Conservation (phyloP, 164 flowering plant species). For the Echeveria elegans region DNA sequence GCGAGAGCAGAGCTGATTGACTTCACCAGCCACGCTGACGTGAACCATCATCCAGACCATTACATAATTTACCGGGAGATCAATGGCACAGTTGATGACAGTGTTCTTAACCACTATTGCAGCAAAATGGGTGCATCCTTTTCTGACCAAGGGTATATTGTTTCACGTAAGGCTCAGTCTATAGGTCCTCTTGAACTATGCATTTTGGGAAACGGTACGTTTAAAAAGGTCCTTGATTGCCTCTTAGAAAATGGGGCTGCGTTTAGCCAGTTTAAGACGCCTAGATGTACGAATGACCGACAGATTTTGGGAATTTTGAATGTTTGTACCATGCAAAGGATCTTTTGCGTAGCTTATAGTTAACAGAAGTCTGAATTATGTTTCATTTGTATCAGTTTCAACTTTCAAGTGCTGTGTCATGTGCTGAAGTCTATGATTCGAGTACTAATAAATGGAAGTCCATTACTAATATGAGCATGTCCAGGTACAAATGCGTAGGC, state of each 20-base stretch:
- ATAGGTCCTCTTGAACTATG: conserved; percentile 85
- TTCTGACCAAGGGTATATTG: conserved; percentile 70
- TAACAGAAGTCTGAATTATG: no score
- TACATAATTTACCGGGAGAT: conserved; percentile 86
- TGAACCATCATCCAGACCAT: conserved; percentile 54
- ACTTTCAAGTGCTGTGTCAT: no score
- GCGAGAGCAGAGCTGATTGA: conserved; percentile 68
- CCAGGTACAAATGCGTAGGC: conserved; percentile 51
- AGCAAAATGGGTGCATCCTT: conserved; percentile 64
- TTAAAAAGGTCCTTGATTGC: conserved; percentile 66
- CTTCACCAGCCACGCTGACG: conserved; percentile 74
- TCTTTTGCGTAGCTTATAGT: conserved; percentile 56
- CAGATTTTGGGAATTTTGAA: conserved; percentile 47
- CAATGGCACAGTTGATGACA: conserved; percentile 54
- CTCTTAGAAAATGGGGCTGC: conserved; percentile 62
- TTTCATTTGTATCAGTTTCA: no score
- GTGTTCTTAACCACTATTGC: conserved; percentile 50
- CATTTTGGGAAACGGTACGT: conserved; percentile 72
- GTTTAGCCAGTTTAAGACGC: conserved; percentile 87
- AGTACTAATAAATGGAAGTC: conserved; percentile 25
- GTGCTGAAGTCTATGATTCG: conserved; percentile 44
- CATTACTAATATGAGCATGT: conserved; percentile 33
- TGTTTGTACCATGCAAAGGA: conserved; percentile 36
- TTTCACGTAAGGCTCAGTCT: conserved; percentile 49
- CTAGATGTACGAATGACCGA: conserved; percentile 67